Base-by-base conservation (phyloP, 371 early-diverging fungal genomes). In the Syncephalastrum racemosum region DNA sequence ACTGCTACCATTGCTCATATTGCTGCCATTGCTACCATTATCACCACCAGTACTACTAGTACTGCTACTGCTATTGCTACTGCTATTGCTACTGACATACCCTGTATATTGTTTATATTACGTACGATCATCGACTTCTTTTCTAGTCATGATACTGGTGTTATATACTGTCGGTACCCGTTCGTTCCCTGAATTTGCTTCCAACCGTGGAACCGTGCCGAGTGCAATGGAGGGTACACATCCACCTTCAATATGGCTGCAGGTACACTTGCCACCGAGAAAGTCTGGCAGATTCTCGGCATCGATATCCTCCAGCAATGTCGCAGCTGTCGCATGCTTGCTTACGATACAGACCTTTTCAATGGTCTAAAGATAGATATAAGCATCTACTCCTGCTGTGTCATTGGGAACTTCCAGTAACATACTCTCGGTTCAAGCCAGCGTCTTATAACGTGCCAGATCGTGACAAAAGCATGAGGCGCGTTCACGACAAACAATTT, bases 401-500 rank as follows among this genome's bases (percentile, higher is more conserved):
- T 19, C 2, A 31, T 31, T 2, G 19, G 1, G 16, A 31, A 15
- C 10, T 18, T n/a, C 20, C 4, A 7, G 14, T 44, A 5, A 18
- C 50, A 22, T 59, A 70, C 72, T 36, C 87, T 82, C 46, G 88
- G 85, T 67, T 92, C 91, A 47, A 92, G 68, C 88, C 89, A 91
- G 45, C 72, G 79, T 57, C 83, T 87, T 56, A 90, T 79, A 44
- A 92, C 73, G 25, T 77, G 84, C 83, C 90, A 93, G 49, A 88
- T 84, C 19, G 81, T 80, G 12, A 89, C 77, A 74, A 93, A 92
- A 46, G 89, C 73, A 27, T 70, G 72, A 2, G 94, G 93, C 20
- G 88, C 85, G 70, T 93, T 93, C 27, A 93, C 87, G 39, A 93
- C 75, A 53, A 87, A 93, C 7, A 91, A 75, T 49, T 78, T 81